Conservation (phyloP, 2,329 filamentous ascomycete species). For the Penicillium aurantiogriseum region DNA sequence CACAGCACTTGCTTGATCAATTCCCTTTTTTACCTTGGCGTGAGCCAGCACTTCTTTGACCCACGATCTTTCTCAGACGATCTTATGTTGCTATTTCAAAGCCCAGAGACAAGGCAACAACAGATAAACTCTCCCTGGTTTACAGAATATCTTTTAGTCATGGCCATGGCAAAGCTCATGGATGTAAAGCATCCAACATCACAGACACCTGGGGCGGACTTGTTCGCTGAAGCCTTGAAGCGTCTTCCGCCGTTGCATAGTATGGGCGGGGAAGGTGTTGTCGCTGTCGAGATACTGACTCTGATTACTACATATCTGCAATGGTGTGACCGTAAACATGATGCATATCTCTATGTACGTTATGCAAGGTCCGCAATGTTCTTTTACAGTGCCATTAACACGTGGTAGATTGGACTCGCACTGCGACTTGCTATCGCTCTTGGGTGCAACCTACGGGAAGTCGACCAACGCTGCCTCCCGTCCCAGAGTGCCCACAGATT, state of each 20-base stretch:
- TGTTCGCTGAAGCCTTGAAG: constrained; percentile 21
- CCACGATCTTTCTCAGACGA: constrained; percentile 21
- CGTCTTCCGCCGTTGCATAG: constrained; percentile 17
- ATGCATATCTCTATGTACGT: constrained; percentile 22
- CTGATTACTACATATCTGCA: constrained; percentile 21
- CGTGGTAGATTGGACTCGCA: constrained; percentile 17
- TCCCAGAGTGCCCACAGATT: constrained; percentile 22
- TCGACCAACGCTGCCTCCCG: constrained; percentile 20
- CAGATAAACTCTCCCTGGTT: constrained; percentile 20
- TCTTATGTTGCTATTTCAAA: constrained; percentile 20
- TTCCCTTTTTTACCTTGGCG: constrained; percentile 25
- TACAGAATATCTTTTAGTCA: constrained; percentile 24
- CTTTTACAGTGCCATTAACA: not conserved
- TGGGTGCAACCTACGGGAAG: constrained; percentile 16
- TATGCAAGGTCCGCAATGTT: no score
- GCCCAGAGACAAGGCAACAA: constrained; percentile 4
- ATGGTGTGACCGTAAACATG: constrained; percentile 23
- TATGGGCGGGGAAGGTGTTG: constrained; percentile 16
- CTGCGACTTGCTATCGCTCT: constrained; percentile 22
- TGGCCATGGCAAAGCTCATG: constrained; percentile 27
- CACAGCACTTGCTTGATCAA: constrained; percentile 21
- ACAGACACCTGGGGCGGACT: constrained; percentile 15
- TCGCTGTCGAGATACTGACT: constrained; percentile 20
- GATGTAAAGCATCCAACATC: constrained; percentile 20
- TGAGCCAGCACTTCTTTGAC: constrained; percentile 26